Percentiles rank a stretch among this genome's conserved stretches.
Conservation (phyloP, 805 yeast genomes). For the Myxozyma vanderwaltii region DNA sequence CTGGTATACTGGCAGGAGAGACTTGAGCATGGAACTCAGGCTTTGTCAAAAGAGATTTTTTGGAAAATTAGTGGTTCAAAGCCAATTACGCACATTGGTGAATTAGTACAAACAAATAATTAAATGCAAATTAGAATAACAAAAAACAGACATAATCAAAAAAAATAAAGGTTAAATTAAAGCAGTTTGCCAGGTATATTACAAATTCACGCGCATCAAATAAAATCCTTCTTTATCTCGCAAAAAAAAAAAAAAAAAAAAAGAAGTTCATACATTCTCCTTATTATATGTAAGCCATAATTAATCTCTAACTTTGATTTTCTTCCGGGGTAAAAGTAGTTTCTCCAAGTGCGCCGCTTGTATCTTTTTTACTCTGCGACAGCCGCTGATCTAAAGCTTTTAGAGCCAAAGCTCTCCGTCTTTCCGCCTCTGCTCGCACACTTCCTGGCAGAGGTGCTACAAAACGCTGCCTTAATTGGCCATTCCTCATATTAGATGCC, state of each 20-base stretch:
- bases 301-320: conserved; percentile 45
- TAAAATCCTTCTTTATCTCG: too few relatives aligned
- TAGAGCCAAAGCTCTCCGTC: conserved; percentile 43
- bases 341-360: conserved; percentile 24
- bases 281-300: neutral
- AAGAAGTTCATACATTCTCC: neutral
- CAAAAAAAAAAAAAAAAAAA: neutral
- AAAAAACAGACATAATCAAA: neutral
- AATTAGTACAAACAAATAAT: neutral
- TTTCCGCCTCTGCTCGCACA: conserved; percentile 43
- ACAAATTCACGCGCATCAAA: neutral
- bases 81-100: neutral
- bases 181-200: neutral
- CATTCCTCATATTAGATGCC: conserved; percentile 28
- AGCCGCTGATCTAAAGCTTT: conserved; percentile 41
- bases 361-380: conserved; percentile 26
- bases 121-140: neutral
- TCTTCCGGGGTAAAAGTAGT: conserved; percentile 31
- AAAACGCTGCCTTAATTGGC: conserved; percentile 29
- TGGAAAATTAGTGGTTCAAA: conserved; percentile 49
- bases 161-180: too few relatives aligned
- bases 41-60: neutral
- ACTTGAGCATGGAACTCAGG: neutral
- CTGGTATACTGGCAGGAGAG: neutral
- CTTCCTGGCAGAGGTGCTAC: conserved; percentile 36